Evolutionary conservation across 208 protist genomes (phyloP), one percentile per base, ranked within the genome.

Genomic region (Acanthamoeba divionensis): DNA sequence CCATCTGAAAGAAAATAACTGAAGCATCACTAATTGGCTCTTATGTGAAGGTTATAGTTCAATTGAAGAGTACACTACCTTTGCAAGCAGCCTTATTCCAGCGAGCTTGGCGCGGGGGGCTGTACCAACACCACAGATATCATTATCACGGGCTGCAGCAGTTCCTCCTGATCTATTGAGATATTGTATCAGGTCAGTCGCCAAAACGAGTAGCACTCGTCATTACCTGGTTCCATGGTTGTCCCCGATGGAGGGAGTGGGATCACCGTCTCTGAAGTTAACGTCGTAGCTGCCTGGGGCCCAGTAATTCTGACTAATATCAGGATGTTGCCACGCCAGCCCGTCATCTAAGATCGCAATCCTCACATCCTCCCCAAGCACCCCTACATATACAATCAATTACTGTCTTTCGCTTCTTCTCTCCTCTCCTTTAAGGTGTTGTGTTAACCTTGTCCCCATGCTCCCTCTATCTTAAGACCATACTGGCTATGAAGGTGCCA

Each of bases 321-420:
- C 77, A 13, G 77, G 77, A 33, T 86, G 77, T 24, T 66, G 15
- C 10, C 18, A 44, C 10, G 62, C 66, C 15, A 86, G 41, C 0
- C 77, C 77, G 31, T 86, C 77, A 33, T 86, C 77, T 2, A 86
- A 38, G n/a, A 86, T 66, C 29, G 45, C n/a, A 29, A 86, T 38
- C 6, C 52, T 1, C 7, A 65, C 33, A 0, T 55, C 77, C n/a
- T 86, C 77, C 5, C 77, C 77, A 6, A 0, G 45, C 6, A 86
- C 38, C 9, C 77, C 77, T 60, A n/a, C 4, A 60, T 60, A n/a
- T n/a, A n/a, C n/a, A n/a, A n/a, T n/a, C n/a, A 10, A 18, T 12
- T 18, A 10, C n/a, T 41, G 10, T 9, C 45, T 4, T 24, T 29
- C 18, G 21, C 2, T 24, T 18, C 41, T 75, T 36, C 26, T 10